Evolutionary conservation across 305 asterid species (phyloP).

Genomic region (Rubia balearica): DNA sequence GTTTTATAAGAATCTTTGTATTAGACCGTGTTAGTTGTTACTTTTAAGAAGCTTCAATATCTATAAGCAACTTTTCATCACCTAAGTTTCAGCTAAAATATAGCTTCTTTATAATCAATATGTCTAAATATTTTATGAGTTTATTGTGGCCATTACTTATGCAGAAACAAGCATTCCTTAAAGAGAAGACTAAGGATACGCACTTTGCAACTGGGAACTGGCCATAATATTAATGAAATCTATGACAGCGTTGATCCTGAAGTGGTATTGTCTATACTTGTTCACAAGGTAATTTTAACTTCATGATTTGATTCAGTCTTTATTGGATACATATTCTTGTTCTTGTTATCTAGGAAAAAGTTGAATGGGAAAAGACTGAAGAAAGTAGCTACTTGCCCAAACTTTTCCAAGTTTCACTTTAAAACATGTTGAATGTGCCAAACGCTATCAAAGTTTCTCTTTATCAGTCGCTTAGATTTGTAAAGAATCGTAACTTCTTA

Average conservation of each 20-base stretch:
- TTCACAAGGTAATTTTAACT: constrained; percentile 62
- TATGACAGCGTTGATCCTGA: constrained; percentile 90
- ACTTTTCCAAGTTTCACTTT: neutral
- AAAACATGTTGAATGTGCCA: neutral
- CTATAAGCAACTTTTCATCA: constrained; percentile 1
- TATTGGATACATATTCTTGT: neutral
- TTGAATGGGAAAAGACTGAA: neutral
- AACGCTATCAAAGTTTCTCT: neutral
- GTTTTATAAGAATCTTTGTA: neutral
- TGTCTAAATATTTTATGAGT: neutral
- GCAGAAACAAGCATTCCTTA: constrained; percentile 70
- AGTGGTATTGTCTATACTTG: constrained; percentile 80
- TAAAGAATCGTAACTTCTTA: neutral
- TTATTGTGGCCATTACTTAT: constrained; percentile 20
- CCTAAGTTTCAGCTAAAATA: constrained; percentile 8
- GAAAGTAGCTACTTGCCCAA: neutral
- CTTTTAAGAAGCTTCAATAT: neutral
- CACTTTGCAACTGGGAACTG: constrained; percentile 67
- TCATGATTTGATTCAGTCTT: neutral
- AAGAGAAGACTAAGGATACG: constrained; percentile 88
- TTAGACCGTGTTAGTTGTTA: neutral
- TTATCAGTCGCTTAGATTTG: neutral
- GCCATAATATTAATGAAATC: constrained; percentile 65
- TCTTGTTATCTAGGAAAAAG: neutral
- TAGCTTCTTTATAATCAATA: neutral